These are phyloP conservation scores for Auricularia sp. DNA, from an alignment of 768 basidiomycete genomes.

Conservation along the genomic window DNA sequence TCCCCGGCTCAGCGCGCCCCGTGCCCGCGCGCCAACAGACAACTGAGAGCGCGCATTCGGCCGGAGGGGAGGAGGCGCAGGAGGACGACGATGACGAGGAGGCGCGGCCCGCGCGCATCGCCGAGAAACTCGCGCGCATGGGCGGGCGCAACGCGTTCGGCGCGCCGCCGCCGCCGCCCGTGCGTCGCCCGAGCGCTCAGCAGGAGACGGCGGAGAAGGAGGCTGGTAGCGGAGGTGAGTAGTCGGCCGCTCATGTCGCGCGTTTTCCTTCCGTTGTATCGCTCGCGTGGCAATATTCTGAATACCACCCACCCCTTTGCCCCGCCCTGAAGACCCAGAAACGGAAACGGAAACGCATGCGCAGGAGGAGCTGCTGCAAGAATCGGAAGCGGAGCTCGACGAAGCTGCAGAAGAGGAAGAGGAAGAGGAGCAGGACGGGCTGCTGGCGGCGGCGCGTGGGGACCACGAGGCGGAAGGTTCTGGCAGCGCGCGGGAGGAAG, in stretches of 20 bases:
- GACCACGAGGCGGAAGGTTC: no score
- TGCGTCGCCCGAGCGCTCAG: conserved; percentile 9
- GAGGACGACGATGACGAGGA: conserved; percentile 37
- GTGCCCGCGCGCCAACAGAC: not conserved
- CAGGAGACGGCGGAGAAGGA: not conserved
- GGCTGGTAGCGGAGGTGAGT: not conserved
- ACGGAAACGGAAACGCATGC: no score
- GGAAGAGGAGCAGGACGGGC: no score
- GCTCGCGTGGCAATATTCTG: no score
- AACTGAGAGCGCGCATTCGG: not conserved
- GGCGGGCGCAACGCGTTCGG: conserved; percentile 51
- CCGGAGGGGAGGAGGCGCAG: not conserved
- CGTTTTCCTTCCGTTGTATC: not conserved
- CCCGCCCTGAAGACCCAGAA: no score
- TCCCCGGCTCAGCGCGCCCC: not conserved
- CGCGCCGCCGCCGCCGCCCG: conserved; percentile 20
- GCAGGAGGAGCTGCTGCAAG: not conserved
- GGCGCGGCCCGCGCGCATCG: conserved; percentile 44
- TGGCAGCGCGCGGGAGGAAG: no score
- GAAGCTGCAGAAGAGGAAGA: no score
- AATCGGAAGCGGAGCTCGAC: not conserved
- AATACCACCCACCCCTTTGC: not conserved
- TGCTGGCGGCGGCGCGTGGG: no score
- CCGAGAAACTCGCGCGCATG: conserved; percentile 50
- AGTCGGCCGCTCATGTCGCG: not conserved